Evolutionary conservation across 768 basidiomycete genomes (phyloP), one percentile per base, ranked within the genome.

Genomic region (Mrakia hoshinonis): DNA sequence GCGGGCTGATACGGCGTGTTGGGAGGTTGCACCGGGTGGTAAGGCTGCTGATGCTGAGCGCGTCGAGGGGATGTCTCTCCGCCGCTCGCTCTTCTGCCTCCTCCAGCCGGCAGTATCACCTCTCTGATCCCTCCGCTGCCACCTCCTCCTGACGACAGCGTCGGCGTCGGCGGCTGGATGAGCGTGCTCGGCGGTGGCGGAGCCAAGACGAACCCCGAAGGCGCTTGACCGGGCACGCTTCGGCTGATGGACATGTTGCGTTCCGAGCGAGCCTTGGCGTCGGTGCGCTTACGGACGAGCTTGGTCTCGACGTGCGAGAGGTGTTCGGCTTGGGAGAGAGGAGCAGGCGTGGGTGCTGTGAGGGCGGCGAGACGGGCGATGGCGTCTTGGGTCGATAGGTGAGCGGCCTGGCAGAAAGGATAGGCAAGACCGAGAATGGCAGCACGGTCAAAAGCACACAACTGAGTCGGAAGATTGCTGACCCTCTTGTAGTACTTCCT

Each of bases 371-470:
- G 82, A 1, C 93, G 87, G 22, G 87, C 86, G 2, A 79, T 76
- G 0, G 95, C 95, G 76, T 98, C 95, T 1, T 83, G 74, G 77
- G 95, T 95, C 1, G 88, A 89, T 67, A 91, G 87, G 26, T 85
- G 82, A 24, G 86, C 81, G 0, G 94, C 93, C 86, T 91, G n/a
- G 64, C 34, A 62, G 65, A 52, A 43, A 10, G 29, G 26, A 68
- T 15, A 43, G 69, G 36, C 54, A 60, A 63, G 20, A 34, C 31
- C 31, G 48, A 22, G 75, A 76, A 47, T n/a, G 22, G 64, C 26
- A 38, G 22, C 34, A 49, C 48, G 7, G 20, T 26, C 15, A 18
- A 39, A 47, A 3, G 39, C 46, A 63, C n/a, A n/a, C n/a, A n/a
- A n/a, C n/a, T n/a, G n/a, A n/a, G n/a, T n/a, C n/a, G 18, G 54